Conservation (phyloP, 441 rosid genomes). For the Euphorbia schlechtendalii region DNA sequence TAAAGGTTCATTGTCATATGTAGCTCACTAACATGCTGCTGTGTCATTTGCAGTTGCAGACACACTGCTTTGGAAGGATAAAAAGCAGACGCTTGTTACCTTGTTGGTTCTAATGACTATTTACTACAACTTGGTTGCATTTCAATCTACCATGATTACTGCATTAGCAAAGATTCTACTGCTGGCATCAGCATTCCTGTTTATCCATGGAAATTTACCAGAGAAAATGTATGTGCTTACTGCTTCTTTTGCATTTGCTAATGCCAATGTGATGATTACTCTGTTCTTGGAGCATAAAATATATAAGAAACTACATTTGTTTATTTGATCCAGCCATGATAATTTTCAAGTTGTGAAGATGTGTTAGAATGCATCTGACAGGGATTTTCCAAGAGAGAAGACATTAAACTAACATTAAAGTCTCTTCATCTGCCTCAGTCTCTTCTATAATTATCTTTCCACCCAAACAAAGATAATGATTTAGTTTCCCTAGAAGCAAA, state of each 20-base stretch:
- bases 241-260: conserved; percentile 12
- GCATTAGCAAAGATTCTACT: conserved; percentile 54
- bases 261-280: conserved; percentile 7
- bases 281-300: not conserved
- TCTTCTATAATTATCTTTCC: no score
- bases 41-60: conserved; percentile 56
- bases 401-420: no score
- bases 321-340: not conserved
- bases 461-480: no score
- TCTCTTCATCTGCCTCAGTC: no score
- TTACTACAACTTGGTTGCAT: conserved; percentile 63
- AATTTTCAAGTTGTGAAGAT: not conserved
- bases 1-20: not conserved
- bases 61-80: conserved; percentile 61
- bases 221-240: conserved; percentile 54
- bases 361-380: not conserved
- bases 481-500: no score
- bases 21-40: conserved; percentile 11
- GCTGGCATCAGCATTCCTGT: conserved; percentile 40
- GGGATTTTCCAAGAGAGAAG: no score
- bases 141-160: conserved; percentile 44
- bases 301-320: not conserved
- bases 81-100: conserved; percentile 39
- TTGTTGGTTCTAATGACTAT: conserved; percentile 50
- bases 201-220: conserved; percentile 60